Conservation (phyloP, 345 rosid species). For the Geranium brycei region DNA sequence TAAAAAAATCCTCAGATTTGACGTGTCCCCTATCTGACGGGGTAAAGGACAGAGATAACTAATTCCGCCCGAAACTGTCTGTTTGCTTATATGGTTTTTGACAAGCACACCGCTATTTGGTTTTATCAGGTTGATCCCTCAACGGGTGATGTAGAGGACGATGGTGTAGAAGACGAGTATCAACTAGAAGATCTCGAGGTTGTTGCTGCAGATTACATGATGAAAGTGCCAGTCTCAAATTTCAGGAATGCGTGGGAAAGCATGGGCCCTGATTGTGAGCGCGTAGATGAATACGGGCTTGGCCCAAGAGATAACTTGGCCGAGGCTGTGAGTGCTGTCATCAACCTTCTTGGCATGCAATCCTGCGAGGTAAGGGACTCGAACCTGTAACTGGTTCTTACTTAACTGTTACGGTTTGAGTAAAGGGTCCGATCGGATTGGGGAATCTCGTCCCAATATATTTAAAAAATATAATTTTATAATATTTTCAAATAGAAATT, state of each 20-base stretch:
- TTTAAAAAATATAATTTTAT: too few relatives aligned
- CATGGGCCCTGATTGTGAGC: constrained; percentile 67
- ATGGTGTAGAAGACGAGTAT: constrained; percentile 96
- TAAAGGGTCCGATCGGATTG: too few relatives aligned
- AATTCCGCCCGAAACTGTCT: neutral
- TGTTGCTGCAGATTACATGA: constrained; percentile 81
- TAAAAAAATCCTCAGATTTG: too few relatives aligned
- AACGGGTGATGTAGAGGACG: constrained; percentile 86
- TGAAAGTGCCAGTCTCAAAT: constrained; percentile 75
- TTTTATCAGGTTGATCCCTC: constrained; percentile 65
- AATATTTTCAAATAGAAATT: too few relatives aligned
- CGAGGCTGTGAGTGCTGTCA: constrained; percentile 79
- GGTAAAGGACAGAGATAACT: neutral
- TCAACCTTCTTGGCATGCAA: constrained; percentile 96
- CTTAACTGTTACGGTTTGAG: too few relatives aligned
- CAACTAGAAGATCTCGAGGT: constrained; percentile 95
- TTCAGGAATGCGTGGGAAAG: constrained; percentile 97
- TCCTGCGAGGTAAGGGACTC: constrained; percentile 60
- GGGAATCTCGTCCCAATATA: too few relatives aligned
- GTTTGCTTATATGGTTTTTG: neutral
- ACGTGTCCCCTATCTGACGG: too few relatives aligned
- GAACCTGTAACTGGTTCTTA: too few relatives aligned
- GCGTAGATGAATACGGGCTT: constrained; percentile 90
- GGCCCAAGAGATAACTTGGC: constrained; percentile 82
- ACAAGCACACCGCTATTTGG: constrained; percentile 1